Percentiles rank a stretch among this genome's conserved stretches.
Evolutionary conservation across 176 grass and related monocot species (phyloP).

Genomic region (Cocos nucifera): DNA sequence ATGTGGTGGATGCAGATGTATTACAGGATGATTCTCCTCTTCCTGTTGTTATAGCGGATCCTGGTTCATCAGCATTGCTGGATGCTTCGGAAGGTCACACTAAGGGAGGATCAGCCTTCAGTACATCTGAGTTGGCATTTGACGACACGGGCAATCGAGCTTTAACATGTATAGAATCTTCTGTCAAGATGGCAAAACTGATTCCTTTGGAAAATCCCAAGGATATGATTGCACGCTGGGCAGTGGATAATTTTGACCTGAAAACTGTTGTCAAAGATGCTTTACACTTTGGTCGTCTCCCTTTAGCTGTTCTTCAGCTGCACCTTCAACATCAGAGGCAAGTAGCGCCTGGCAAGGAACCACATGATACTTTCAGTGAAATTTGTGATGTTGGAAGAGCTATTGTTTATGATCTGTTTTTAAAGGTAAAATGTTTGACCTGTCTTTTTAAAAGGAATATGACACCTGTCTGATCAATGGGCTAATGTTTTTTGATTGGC

Average conservation of each 20-base stretch:
- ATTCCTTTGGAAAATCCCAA: constrained; percentile 67
- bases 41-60: constrained; percentile 38
- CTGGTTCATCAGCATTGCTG: constrained; percentile 24
- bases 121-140: constrained; percentile 29
- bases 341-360: constrained; percentile 35
- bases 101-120: constrained; percentile 28
- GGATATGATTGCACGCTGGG: constrained; percentile 91
- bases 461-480: not conserved
- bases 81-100: constrained; percentile 27
- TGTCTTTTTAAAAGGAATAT: constrained; percentile 7
- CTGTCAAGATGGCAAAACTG: constrained; percentile 24
- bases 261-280: constrained; percentile 91
- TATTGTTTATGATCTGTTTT: constrained; percentile 86
- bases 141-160: constrained; percentile 29
- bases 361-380: constrained; percentile 74
- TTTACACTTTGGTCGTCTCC: constrained; percentile 66
- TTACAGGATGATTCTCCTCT: constrained; percentile 35
- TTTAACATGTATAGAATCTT: constrained; percentile 42
- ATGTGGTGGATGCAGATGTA: constrained; percentile 37
- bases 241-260: constrained; percentile 61
- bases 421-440: constrained; percentile 44
- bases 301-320: constrained; percentile 94
- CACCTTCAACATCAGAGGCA: constrained; percentile 62
- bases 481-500: constrained; percentile 16
- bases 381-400: constrained; percentile 71